A percentile compares a stretch with the other conserved stretches of the same genome.
Conservation (phyloP, 1,284 basidiomycete species). For the Microbotryum scabiosae region DNA sequence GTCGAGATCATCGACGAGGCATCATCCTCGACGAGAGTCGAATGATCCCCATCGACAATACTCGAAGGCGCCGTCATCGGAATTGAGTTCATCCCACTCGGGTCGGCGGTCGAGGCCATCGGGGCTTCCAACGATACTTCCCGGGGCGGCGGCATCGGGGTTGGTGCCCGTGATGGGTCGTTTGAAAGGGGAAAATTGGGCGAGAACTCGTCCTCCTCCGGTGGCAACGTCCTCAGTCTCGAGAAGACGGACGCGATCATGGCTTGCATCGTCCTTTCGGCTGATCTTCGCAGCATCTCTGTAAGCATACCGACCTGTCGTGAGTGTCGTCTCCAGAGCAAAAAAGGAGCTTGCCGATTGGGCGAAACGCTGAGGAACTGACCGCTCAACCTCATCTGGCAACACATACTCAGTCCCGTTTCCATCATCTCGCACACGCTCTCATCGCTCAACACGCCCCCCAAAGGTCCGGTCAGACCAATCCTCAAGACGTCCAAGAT, state of each 20-base stretch:
- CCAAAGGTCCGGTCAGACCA: slow-evolving; percentile 63
- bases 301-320: slow-evolving; percentile 4
- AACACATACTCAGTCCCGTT: slow-evolving; percentile 92
- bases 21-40: no score
- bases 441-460: slow-evolving; percentile 68
- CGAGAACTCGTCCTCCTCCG: slow-evolving; percentile 11
- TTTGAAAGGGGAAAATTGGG: no score
- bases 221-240: slow-evolving; percentile 50
- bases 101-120: background rate
- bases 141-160: no score
- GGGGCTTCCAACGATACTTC: background rate
- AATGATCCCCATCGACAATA: no score
- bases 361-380: no score
- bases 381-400: slow-evolving; percentile 92
- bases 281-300: slow-evolving; percentile 84
- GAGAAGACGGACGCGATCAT: slow-evolving; percentile 75
- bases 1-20: no score
- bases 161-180: no score
- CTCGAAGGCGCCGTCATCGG: background rate
- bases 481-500: slow-evolving; percentile 86
- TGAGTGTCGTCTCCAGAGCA: slow-evolving; percentile 1
- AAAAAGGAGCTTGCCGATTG: no score
- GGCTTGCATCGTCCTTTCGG: slow-evolving; percentile 84
- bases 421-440: slow-evolving; percentile 98
- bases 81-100: background rate